Percentiles rank a stretch among this genome's conserved stretches.
These are phyloP conservation scores for Hygrocybe punicea DNA, from an alignment of 768 basidiomycete species.

Conservation along the genomic window DNA sequence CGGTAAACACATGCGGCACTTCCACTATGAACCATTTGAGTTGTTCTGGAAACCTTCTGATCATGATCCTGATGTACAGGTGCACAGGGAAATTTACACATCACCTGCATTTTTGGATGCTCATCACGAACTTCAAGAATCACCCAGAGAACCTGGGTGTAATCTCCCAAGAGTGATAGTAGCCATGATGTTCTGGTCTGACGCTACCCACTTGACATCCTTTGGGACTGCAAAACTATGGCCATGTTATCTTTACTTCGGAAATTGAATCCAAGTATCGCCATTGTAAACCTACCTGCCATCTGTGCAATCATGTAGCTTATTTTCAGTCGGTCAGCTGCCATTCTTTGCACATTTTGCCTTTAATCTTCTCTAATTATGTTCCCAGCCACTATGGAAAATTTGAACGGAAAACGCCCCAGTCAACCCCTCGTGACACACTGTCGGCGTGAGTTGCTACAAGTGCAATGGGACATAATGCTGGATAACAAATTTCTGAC, in stretches of 20 bases:
- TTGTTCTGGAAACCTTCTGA: conserved; percentile 3
- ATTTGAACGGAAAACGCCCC: not conserved
- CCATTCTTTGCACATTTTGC: not conserved
- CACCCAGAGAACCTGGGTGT: conserved; percentile 8
- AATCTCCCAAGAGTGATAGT: conserved; percentile 12
- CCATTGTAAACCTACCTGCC: not conserved
- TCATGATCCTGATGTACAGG: no score
- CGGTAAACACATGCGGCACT: not conserved
- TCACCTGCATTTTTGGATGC: not conserved
- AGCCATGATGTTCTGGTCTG: conserved; percentile 16
- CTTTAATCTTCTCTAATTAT: not conserved
- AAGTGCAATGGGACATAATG: conserved; percentile 2
- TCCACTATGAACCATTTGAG: conserved; percentile 12
- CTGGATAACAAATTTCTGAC: conserved; percentile 34
- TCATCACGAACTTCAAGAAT: conserved; percentile 3
- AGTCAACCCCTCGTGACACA: not conserved
- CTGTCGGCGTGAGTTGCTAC: conserved; percentile 7
- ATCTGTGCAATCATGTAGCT: conserved; percentile 5
- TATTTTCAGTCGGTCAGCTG: conserved; percentile 1
- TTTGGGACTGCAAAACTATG: conserved; percentile 12
- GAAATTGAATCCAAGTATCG: conserved; percentile 14
- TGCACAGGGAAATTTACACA: no score
- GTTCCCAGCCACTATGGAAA: not conserved
- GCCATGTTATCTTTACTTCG: conserved; percentile 12
- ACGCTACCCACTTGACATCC: conserved; percentile 14